A percentile compares a stretch with the other conserved stretches of the same genome.
These are phyloP conservation scores for Candida sakaeoensis DNA, from an alignment of 805 yeast genomes.

Conservation along the genomic window DNA sequence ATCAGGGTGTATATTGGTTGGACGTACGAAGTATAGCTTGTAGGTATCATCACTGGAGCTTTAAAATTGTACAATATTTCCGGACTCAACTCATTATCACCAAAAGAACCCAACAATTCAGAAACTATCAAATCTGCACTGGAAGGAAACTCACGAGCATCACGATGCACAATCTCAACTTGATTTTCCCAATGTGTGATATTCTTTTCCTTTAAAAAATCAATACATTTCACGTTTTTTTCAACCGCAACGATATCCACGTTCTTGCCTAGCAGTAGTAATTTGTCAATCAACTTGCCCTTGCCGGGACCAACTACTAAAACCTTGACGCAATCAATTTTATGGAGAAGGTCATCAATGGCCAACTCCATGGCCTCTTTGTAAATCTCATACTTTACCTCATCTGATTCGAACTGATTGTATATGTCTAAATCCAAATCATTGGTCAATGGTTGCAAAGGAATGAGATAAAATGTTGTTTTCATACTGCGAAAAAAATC, in stretches of 20 bases:
- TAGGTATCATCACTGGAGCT: constrained; percentile 32
- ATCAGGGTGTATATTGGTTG: constrained; percentile 59
- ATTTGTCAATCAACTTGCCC: constrained; percentile 67
- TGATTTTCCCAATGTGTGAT: constrained; percentile 46
- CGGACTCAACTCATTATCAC: constrained; percentile 87
- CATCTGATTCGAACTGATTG: constrained; percentile 67
- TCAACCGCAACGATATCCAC: constrained; percentile 54
- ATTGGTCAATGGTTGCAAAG: constrained; percentile 68
- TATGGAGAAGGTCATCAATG: constrained; percentile 23
- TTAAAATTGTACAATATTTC: constrained; percentile 47
- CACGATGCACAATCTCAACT: constrained; percentile 53
- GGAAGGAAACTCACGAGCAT: constrained; percentile 46
- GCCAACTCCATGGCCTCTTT: constrained; percentile 61
- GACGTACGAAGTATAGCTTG: constrained; percentile 52
- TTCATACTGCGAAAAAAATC: neutral
- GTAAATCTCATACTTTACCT: constrained; percentile 64
- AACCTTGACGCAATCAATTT: constrained; percentile 19
- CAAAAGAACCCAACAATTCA: constrained; percentile 86
- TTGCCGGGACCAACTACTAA: constrained; percentile 84
- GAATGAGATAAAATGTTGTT: constrained; percentile 24
- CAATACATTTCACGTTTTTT: constrained; percentile 60
- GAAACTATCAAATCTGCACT: constrained; percentile 52
- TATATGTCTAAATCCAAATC: constrained; percentile 60
- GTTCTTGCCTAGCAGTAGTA: constrained; percentile 6
- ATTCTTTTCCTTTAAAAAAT: constrained; percentile 48